Conservation (phyloP, 2,329 filamentous ascomycete species). For the Sporothrix mexicana region DNA sequence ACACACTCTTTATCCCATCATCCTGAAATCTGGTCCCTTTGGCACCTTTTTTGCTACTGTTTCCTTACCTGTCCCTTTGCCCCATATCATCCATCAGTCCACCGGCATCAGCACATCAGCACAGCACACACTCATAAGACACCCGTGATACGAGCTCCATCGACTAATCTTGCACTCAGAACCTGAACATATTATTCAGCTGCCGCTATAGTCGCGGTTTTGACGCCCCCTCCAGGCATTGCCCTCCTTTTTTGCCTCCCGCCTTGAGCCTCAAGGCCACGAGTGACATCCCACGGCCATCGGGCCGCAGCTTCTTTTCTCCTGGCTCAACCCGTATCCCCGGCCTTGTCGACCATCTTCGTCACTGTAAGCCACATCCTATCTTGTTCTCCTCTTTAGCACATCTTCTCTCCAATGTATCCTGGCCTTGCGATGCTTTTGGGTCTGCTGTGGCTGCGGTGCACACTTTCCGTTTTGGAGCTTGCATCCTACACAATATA, state of each 20-base stretch:
- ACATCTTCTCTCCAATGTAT: background rate
- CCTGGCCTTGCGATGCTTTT: constrained; percentile 3
- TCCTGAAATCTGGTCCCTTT: too few species aligned
- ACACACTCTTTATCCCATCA: background rate
- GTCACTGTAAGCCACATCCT: background rate
- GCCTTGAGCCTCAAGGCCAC: background rate
- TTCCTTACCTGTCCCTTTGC: background rate
- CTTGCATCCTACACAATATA: constrained; percentile 16
- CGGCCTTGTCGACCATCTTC: background rate
- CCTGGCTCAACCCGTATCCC: background rate
- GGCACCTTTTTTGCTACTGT: too few species aligned
- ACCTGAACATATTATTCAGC: background rate
- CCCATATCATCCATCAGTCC: background rate
- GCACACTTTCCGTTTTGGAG: constrained; percentile 10
- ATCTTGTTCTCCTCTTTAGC: background rate
- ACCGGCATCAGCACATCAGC: background rate
- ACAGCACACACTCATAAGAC: background rate
- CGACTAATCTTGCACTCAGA: constrained; percentile 22
- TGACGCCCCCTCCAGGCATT: background rate
- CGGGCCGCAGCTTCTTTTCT: background rate
- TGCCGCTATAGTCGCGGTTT: background rate
- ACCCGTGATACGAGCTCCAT: background rate
- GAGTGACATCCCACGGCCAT: background rate
- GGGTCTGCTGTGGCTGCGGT: background rate
- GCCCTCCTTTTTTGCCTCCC: background rate